Evolutionary conservation across 306 rosid genomes (phyloP).

Genomic region (Trifolium subterraneum): DNA sequence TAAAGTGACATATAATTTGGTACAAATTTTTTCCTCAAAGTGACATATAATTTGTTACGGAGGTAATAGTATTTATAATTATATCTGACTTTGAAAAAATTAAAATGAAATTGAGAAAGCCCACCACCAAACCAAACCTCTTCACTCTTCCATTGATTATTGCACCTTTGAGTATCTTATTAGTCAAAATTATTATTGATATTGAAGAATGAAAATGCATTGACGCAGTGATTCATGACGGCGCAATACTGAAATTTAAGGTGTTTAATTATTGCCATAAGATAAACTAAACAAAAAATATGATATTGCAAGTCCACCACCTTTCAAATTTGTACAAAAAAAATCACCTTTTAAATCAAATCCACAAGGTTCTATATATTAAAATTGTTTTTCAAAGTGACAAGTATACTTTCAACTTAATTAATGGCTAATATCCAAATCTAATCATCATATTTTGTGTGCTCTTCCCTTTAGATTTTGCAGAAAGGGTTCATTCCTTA

Average conservation of each 20-base stretch:
- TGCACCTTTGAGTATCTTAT: neutral
- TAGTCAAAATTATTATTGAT: neutral
- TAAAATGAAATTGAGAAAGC: neutral
- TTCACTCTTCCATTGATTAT: neutral
- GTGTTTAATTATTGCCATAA: neutral
- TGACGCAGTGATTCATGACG: neutral
- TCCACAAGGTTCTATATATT: neutral
- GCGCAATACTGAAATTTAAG: conserved; percentile 14
- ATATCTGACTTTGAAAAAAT: neutral
- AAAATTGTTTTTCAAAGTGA: neutral
- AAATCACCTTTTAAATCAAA: neutral
- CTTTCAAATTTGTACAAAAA: neutral
- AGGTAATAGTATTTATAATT: conserved; percentile 1
- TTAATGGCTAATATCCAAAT: neutral
- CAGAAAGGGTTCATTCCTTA: neutral
- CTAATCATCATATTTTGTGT: neutral
- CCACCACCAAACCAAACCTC: neutral
- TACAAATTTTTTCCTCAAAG: no score
- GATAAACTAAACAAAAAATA: neutral
- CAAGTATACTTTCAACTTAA: neutral
- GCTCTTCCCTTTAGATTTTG: neutral
- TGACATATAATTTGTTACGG: no score
- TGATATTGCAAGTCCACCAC: conserved; percentile 6
- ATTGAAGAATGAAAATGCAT: neutral
- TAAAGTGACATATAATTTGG: no score